Evolutionary conservation across 1,284 basidiomycete genomes (phyloP).

Genomic region (Trichosporon coremiiforme): DNA sequence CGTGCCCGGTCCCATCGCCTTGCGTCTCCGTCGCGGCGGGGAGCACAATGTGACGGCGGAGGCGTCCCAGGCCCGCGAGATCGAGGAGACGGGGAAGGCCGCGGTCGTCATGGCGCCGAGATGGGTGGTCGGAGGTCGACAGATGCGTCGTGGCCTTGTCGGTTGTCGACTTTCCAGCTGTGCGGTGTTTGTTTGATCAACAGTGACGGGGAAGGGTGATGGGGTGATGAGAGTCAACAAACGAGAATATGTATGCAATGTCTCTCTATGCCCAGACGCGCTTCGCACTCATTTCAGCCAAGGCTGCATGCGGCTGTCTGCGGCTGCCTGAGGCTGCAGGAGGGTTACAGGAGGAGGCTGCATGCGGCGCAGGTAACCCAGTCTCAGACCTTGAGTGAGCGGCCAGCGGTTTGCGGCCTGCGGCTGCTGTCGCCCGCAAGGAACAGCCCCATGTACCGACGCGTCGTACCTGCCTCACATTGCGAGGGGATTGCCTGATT

Average conservation of each 20-base stretch:
- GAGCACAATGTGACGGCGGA: not conserved
- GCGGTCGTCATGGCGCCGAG: not conserved
- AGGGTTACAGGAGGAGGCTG: not conserved
- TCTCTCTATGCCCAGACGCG: not conserved
- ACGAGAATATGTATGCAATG: not conserved
- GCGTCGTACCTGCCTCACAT: slow-evolving; percentile 5
- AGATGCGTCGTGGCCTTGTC: not conserved
- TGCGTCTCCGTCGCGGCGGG: not conserved
- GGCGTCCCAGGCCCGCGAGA: not conserved
- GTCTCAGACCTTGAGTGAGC: not conserved
- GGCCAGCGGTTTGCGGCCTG: no score
- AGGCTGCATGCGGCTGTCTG: not conserved
- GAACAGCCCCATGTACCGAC: slow-evolving; percentile 1
- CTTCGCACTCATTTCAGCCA: not conserved
- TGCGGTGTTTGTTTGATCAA: not conserved
- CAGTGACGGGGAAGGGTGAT: not conserved
- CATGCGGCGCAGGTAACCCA: not conserved
- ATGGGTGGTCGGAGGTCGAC: not conserved
- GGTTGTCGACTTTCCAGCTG: not conserved
- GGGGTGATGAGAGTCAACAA: not conserved
- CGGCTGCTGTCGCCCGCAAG: not conserved
- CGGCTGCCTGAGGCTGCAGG: no score
- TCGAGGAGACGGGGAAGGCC: slow-evolving; percentile 6
- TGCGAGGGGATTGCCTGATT: not conserved
- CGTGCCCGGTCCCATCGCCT: not conserved